A percentile compares a stretch with the other conserved stretches of the same genome.
phyloP scores from a whole-genome alignment of 108 stramenopile genomes.

The Cyclotella baltica region DNA sequence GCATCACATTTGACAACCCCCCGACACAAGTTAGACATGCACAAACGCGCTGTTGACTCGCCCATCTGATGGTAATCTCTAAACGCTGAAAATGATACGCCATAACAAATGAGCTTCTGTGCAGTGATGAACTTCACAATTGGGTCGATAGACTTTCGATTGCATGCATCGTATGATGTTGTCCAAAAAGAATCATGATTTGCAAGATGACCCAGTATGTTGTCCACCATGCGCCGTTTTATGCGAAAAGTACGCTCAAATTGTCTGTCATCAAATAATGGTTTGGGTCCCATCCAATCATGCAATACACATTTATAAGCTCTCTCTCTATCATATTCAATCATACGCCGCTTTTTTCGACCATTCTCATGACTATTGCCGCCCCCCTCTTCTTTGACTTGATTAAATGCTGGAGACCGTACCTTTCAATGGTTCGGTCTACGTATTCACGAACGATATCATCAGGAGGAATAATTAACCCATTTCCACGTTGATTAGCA shows the following conservation, averaged over 20 bases:
- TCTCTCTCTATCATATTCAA: background rate
- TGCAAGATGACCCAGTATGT: background rate
- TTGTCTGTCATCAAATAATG: background rate
- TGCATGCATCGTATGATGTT: background rate
- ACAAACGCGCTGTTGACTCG: background rate
- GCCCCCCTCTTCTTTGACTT: no score
- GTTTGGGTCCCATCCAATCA: background rate
- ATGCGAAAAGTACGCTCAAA: background rate
- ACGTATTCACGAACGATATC: no score
- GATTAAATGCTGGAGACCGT: no score
- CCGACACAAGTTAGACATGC: no score
- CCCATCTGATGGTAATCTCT: slow-evolving; percentile 15
- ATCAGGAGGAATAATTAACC: no score
- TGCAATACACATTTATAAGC: background rate
- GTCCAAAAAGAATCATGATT: background rate
- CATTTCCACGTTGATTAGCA: no score
- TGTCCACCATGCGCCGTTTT: background rate
- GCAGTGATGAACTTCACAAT: slow-evolving; percentile 15
- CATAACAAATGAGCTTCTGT: slow-evolving; percentile 12
- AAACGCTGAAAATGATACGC: slow-evolving; percentile 16
- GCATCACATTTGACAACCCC: no score
- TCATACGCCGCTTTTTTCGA: no score
- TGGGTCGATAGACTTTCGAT: background rate
- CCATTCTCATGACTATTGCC: no score
- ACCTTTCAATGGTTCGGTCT: no score